These are phyloP conservation scores for Thyridium curvatum DNA, from an alignment of 2,329 filamentous ascomycete species.

Conservation along the genomic window DNA sequence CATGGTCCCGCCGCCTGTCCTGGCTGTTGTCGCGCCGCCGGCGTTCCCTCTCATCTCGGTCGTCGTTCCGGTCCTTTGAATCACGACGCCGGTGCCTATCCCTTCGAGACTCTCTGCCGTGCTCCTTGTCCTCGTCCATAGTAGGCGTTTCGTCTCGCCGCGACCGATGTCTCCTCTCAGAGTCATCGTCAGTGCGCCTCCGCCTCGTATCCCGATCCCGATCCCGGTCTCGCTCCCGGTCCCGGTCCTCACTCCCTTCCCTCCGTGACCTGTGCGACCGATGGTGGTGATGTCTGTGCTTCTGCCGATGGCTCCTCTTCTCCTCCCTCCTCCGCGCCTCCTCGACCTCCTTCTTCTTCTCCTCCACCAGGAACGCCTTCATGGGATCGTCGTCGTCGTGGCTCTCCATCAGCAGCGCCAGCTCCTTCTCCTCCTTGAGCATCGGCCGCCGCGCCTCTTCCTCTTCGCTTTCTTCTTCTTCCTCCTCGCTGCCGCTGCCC, in stretches of 20 bases:
- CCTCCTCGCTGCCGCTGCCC: slow-evolving; percentile 35
- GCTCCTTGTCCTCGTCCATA: slow-evolving; percentile 14
- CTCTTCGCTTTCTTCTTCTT: slow-evolving; percentile 32
- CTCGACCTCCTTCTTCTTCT: slow-evolving; percentile 85
- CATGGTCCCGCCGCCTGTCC: too few relatives aligned
- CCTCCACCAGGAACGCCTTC: slow-evolving; percentile 83
- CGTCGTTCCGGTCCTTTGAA: not conserved
- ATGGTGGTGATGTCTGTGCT: slow-evolving; percentile 31
- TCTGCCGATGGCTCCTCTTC: slow-evolving; percentile 31
- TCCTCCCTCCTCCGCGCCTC: slow-evolving; percentile 55
- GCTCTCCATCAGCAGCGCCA: slow-evolving; percentile 66
- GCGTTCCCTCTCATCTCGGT: not conserved
- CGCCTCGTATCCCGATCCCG: slow-evolving; percentile 11
- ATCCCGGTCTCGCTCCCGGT: slow-evolving; percentile 8
- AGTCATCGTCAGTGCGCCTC: slow-evolving; percentile 9
- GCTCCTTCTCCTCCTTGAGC: slow-evolving; percentile 75
- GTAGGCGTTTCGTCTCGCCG: slow-evolving; percentile 17
- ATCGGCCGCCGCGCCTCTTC: slow-evolving; percentile 45
- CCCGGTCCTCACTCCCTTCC: slow-evolving; percentile 16
- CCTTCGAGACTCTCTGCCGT: slow-evolving; percentile 8
- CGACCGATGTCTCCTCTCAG: slow-evolving; percentile 3
- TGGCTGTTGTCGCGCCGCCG: not conserved
- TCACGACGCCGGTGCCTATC: not conserved
- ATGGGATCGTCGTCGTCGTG: slow-evolving; percentile 97
- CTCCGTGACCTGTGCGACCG: slow-evolving; percentile 28